Evolutionary conservation across 352 stramenopile species (phyloP).

Genomic region (Phytophthora ohioensis): DNA sequence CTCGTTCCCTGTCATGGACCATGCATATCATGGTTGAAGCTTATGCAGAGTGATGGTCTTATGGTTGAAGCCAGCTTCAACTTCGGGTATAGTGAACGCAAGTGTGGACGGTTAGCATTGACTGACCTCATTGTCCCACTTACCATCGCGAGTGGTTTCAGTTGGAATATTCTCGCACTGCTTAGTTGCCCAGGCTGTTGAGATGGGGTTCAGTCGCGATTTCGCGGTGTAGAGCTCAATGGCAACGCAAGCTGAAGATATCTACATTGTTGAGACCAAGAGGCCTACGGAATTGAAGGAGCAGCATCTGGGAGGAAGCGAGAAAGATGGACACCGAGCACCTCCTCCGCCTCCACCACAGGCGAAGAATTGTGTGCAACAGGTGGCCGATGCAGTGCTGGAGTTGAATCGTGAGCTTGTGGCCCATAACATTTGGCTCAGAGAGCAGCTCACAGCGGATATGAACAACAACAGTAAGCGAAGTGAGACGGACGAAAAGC

Average conservation of each 20-base stretch:
- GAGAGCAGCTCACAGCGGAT: slow-evolving; percentile 47
- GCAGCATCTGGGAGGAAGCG: background rate
- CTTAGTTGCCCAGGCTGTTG: background rate
- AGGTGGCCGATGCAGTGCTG: slow-evolving; percentile 51
- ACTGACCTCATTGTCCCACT: background rate
- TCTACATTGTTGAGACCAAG: slow-evolving; percentile 1
- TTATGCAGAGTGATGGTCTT: slow-evolving; percentile 16
- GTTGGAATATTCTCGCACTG: slow-evolving; percentile 17
- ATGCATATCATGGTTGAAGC: background rate
- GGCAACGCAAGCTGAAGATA: background rate
- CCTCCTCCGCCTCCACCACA: background rate
- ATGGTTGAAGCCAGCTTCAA: slow-evolving; percentile 12
- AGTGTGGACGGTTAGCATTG: background rate
- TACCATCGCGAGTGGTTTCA: slow-evolving; percentile 20
- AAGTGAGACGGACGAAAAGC: slow-evolving; percentile 37
- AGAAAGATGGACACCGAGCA: background rate
- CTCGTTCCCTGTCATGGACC: no score
- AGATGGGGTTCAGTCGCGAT: slow-evolving; percentile 14
- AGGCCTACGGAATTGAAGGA: background rate
- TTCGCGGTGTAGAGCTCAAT: slow-evolving; percentile 16
- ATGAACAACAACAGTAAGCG: slow-evolving; percentile 15
- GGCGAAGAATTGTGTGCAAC: slow-evolving; percentile 20
- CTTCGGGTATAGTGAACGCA: slow-evolving; percentile 4
- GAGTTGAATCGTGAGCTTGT: slow-evolving; percentile 62
- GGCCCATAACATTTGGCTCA: slow-evolving; percentile 58